These are phyloP conservation scores for Thalassiosira profunda DNA, from an alignment of 108 stramenopile species.

Conservation along the genomic window DNA sequence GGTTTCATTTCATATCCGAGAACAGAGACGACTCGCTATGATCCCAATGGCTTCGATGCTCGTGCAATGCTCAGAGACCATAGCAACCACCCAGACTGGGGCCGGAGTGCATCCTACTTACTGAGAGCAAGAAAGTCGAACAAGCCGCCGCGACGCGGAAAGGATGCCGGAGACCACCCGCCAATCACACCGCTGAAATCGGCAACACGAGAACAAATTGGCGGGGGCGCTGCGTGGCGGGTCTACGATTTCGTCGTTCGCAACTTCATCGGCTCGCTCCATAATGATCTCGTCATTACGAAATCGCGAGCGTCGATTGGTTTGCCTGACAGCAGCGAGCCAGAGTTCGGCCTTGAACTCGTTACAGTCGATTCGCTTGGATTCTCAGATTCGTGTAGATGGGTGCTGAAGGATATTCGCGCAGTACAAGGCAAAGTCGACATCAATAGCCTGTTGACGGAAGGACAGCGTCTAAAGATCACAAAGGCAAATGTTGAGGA, in stretches of 20 bases:
- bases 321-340: slow-evolving; percentile 4
- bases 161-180: slow-evolving; percentile 49
- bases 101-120: slow-evolving; percentile 46
- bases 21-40: slow-evolving; percentile 78
- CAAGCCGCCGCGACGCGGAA: slow-evolving; percentile 49
- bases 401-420: slow-evolving; percentile 39
- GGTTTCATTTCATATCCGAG: slow-evolving; percentile 76
- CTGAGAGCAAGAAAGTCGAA: slow-evolving; percentile 33
- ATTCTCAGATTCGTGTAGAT: slow-evolving; percentile 33
- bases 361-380: slow-evolving; percentile 40
- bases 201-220: slow-evolving; percentile 14
- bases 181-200: slow-evolving; percentile 36
- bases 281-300: slow-evolving; percentile 26
- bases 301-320: slow-evolving; percentile 2
- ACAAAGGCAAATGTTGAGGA: slow-evolving; percentile 14
- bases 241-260: slow-evolving; percentile 37
- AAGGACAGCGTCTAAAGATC: slow-evolving; percentile 14
- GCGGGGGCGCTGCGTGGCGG: slow-evolving; percentile 32
- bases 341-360: slow-evolving; percentile 28
- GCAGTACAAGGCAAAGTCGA: slow-evolving; percentile 5
- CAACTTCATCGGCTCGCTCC: slow-evolving; percentile 33
- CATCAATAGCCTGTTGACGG: not conserved
- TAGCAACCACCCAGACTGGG: slow-evolving; percentile 35
- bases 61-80: slow-evolving; percentile 24
- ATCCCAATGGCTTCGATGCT: slow-evolving; percentile 55